A percentile compares a stretch with the other conserved stretches of the same genome.
phyloP scores from a whole-genome alignment of 208 protist genomes.

The Leishmania guyanensis region DNA sequence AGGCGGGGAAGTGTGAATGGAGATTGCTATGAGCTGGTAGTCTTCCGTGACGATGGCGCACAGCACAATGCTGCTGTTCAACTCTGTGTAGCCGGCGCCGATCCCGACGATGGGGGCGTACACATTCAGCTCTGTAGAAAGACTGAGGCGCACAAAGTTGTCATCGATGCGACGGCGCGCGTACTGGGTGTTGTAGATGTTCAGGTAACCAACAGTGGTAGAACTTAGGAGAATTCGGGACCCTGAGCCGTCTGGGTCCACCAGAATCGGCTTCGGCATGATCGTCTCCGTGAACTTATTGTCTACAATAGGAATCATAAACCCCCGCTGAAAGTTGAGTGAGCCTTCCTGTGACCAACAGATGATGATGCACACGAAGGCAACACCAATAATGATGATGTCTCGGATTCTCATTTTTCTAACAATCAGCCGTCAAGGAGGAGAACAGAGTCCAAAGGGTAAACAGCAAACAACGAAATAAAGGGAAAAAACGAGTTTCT shows the following conservation, averaged over 20 bases:
- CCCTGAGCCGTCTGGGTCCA: slow-evolving; percentile 56
- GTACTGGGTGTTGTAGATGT: slow-evolving; percentile 51
- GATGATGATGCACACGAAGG: slow-evolving; percentile 76
- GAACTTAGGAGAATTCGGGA: slow-evolving; percentile 53
- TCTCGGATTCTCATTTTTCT: slow-evolving; percentile 79
- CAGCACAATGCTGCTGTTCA: slow-evolving; percentile 34
- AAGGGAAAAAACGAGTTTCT: neutral
- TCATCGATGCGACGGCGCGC: slow-evolving; percentile 50
- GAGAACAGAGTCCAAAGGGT: neutral
- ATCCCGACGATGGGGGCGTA: slow-evolving; percentile 57
- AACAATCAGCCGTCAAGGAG: neutral
- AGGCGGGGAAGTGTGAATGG: slow-evolving; percentile 15
- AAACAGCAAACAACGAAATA: neutral
- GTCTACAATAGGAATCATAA: slow-evolving; percentile 56
- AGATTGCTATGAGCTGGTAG: slow-evolving; percentile 39
- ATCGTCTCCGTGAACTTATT: slow-evolving; percentile 37
- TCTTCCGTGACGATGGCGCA: slow-evolving; percentile 66
- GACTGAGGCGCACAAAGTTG: slow-evolving; percentile 42
- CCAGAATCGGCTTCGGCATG: slow-evolving; percentile 68
- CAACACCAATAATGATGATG: slow-evolving; percentile 66
- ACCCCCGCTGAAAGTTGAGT: slow-evolving; percentile 62
- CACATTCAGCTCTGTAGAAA: slow-evolving; percentile 26
- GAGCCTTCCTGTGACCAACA: slow-evolving; percentile 82
- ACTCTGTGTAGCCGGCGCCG: slow-evolving; percentile 48
- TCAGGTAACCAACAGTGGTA: slow-evolving; percentile 36